Percentiles rank a stretch among this genome's conserved stretches.
These are phyloP conservation scores for Colletotrichum aenigma DNA, from an alignment of 2,329 filamentous ascomycete genomes.

Conservation along the genomic window DNA sequence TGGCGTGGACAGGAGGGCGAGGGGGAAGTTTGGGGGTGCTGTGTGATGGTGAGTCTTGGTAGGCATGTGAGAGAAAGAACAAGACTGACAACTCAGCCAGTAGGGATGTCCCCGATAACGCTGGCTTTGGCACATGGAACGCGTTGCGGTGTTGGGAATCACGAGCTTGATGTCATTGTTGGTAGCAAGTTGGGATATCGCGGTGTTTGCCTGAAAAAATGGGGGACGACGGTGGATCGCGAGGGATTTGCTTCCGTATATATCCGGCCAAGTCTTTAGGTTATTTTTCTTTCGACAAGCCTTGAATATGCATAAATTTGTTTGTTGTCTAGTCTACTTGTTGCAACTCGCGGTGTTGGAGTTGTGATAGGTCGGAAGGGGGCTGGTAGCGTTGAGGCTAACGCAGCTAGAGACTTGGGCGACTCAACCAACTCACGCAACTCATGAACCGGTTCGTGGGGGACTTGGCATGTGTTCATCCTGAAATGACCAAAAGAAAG, in stretches of 20 bases:
- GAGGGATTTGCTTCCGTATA: background rate
- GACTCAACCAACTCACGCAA: background rate
- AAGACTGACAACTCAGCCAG: background rate
- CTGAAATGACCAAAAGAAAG: background rate
- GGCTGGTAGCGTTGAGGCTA: conserved; percentile 1
- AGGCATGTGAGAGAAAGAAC: background rate
- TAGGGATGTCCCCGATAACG: background rate
- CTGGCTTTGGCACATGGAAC: background rate
- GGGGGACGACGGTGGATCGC: background rate
- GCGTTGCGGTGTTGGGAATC: background rate
- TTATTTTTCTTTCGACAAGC: background rate
- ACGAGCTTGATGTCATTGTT: background rate
- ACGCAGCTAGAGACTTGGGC: background rate
- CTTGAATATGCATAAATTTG: background rate
- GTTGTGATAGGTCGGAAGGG: background rate
- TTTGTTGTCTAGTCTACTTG: background rate
- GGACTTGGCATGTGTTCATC: background rate
- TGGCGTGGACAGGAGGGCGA: background rate
- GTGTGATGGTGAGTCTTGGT: background rate
- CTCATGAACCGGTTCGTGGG: background rate
- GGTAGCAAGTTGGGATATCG: background rate
- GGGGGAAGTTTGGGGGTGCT: background rate
- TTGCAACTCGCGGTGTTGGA: background rate
- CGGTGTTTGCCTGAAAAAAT: background rate
- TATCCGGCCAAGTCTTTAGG: background rate